Evolutionary conservation across 2,329 filamentous ascomycete species (phyloP), one percentile per base, ranked within the genome.

Genomic region (Cephalotrichum gorgonifer): DNA sequence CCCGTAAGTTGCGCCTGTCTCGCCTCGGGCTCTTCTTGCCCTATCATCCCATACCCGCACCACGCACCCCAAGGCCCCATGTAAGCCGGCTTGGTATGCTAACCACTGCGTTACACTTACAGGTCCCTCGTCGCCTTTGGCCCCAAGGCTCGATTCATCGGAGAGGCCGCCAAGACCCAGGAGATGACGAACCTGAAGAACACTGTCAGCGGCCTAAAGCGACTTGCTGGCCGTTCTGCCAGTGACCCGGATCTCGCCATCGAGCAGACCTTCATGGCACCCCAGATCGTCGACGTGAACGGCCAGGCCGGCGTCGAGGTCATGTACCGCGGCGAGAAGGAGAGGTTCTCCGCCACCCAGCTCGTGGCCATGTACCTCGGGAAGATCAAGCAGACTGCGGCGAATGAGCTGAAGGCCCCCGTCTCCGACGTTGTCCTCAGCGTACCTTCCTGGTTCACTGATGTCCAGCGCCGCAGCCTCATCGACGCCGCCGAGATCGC

Each of bases 101-200:
- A n/a, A n/a, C n/a, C n/a, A n/a, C n/a, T n/a, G n/a, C n/a, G n/a
- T n/a, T 31, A 4, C 30, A 30, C 43, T 39, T 44, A 49, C 62
- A 94, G 90, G 54, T 89, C 93, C 54, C 77, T 98, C 57, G 93
- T 98, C 61, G 90, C 88, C 62, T 98, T 98, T 70, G 88, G 89
- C 52, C 85, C 88, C 66, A 95, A 95, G 74, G 83, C 80, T 69
- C 86, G 93, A 74, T 95, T 94, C 67, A 79, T 98, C 56, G 93
- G 93, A 57, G 93, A 98, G 75, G 71, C 87, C 51, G 93, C 93
- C 58, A 97, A 97, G 81, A 97, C 91, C 58, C 91, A 96, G 74
- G 93, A 98, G 73, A 94, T 95, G 66, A 95, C 91, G 64, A 98
- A 98, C 78, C 82, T 97, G 63, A 98, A 97, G 78, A 98, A 98